phyloP scores from a whole-genome alignment of 768 basidiomycete genomes.

The Tremella fuciformis region DNA sequence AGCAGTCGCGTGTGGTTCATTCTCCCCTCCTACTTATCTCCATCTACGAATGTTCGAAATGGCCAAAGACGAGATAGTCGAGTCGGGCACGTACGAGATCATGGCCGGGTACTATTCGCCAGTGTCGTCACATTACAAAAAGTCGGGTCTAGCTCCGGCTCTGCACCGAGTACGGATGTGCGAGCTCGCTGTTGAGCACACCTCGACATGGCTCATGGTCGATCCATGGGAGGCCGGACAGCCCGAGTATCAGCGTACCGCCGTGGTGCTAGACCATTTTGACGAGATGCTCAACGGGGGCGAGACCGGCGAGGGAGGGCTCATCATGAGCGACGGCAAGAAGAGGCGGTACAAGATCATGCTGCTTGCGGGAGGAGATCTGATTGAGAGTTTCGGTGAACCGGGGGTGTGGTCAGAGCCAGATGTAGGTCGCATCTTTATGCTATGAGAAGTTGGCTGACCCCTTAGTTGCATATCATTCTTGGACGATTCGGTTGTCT shows the following conservation, averaged over 20 bases:
- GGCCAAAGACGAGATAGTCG: constrained; percentile 86
- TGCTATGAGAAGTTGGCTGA: not conserved
- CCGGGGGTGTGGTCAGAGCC: constrained; percentile 95
- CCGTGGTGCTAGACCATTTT: constrained; percentile 95
- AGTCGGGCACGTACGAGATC: constrained; percentile 91
- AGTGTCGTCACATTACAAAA: constrained; percentile 78
- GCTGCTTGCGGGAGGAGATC: constrained; percentile 95
- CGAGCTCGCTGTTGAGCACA: constrained; percentile 81
- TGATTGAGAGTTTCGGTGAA: constrained; percentile 96
- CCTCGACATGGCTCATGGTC: constrained; percentile 92
- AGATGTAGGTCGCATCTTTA: constrained; percentile 65
- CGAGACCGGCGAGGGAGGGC: constrained; percentile 62
- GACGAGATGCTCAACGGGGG: constrained; percentile 85
- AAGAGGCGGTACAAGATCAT: constrained; percentile 73
- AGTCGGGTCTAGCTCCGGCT: constrained; percentile 85
- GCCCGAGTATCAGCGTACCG: constrained; percentile 83
- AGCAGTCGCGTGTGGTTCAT: constrained; percentile 87
- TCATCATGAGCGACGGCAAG: constrained; percentile 65
- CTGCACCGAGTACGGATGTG: constrained; percentile 72
- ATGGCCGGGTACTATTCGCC: constrained; percentile 95
- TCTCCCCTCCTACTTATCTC: constrained; percentile 96
- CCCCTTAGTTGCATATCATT: constrained; percentile 81
- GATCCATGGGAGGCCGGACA: constrained; percentile 98
- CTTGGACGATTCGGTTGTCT: constrained; percentile 89
- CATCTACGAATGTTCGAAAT: constrained; percentile 99